Conservation (phyloP, 768 basidiomycete species). For the Clavaria fumosa region DNA sequence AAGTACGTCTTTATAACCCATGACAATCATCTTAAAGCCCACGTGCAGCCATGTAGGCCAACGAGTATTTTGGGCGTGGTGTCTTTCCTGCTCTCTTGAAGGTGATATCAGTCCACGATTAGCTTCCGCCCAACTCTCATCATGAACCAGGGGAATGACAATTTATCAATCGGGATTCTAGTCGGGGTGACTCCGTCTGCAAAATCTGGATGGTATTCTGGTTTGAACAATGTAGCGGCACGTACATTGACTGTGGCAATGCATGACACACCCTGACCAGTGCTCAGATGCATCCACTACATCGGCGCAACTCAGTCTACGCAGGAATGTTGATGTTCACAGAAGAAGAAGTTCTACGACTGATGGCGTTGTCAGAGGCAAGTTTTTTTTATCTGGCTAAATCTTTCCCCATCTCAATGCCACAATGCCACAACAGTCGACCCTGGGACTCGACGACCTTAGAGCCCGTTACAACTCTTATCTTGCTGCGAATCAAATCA, state of each 20-base stretch:
- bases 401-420: not conserved
- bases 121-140: not conserved
- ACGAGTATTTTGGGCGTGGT: conserved; percentile 10
- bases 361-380: conserved; percentile 6
- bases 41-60: conserved; percentile 9
- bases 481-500: conserved; percentile 8
- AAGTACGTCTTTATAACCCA: conserved; percentile 8
- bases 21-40: not conserved
- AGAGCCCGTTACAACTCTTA: conserved; percentile 8
- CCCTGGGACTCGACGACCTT: conserved; percentile 4
- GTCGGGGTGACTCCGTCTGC: conserved; percentile 8
- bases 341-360: conserved; percentile 7
- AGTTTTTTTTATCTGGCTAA: conserved; percentile 3
- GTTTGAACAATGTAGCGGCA: conserved; percentile 5
- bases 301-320: conserved; percentile 6
- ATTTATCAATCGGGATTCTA: conserved; percentile 7
- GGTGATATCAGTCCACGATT: conserved; percentile 7
- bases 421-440: not conserved
- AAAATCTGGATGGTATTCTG: conserved; percentile 9
- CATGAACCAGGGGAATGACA: conserved; percentile 8
- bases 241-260: not conserved
- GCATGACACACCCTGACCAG: conserved; percentile 4
- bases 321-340: conserved; percentile 11
- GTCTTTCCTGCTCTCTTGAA: conserved; percentile 10
- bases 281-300: conserved; percentile 9